phyloP scores from a whole-genome alignment of 2,329 filamentous ascomycete genomes.

The Leptosphaerulina australis region DNA sequence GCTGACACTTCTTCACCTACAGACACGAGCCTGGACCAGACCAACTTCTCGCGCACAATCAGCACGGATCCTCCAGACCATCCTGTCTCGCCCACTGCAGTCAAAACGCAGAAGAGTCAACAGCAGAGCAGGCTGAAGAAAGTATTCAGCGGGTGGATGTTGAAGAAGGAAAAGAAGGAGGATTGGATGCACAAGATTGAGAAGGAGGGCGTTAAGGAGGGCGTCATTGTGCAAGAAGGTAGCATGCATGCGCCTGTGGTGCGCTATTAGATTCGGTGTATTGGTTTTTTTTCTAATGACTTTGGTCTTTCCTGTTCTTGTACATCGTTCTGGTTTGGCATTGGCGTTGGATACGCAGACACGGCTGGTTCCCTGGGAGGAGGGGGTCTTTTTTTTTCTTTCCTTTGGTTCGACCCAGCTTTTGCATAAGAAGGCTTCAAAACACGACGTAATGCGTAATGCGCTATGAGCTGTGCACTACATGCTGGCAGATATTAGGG shows the following conservation, averaged over 20 bases:
- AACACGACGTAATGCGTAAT: conserved; percentile 27
- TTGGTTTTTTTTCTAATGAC: not conserved
- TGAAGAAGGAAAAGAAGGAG: conserved; percentile 47
- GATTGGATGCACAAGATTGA: conserved; percentile 53
- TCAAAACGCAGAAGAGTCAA: conserved; percentile 34
- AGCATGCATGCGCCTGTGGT: conserved; percentile 40
- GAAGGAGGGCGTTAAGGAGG: conserved; percentile 49
- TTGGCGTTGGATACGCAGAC: conserved; percentile 16
- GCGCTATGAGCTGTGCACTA: conserved; percentile 17
- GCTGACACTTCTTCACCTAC: conserved; percentile 24
- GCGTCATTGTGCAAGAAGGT: conserved; percentile 45
- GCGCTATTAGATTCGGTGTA: conserved; percentile 33
- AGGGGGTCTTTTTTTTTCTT: too few species aligned
- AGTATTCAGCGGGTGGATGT: conserved; percentile 45
- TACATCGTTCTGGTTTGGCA: conserved; percentile 1
- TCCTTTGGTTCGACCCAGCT: too few species aligned
- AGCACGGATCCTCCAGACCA: conserved; percentile 32
- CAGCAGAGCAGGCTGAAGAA: conserved; percentile 44
- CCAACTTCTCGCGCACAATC: conserved; percentile 44
- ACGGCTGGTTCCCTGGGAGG: conserved; percentile 11
- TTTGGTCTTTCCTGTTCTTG: not conserved
- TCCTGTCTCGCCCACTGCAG: conserved; percentile 19
- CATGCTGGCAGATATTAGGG: not conserved
- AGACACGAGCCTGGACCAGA: conserved; percentile 35
- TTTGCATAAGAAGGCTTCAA: not conserved